Evolutionary conservation across 257 asterid species (phyloP).

Genomic region (Solanum phureja): DNA sequence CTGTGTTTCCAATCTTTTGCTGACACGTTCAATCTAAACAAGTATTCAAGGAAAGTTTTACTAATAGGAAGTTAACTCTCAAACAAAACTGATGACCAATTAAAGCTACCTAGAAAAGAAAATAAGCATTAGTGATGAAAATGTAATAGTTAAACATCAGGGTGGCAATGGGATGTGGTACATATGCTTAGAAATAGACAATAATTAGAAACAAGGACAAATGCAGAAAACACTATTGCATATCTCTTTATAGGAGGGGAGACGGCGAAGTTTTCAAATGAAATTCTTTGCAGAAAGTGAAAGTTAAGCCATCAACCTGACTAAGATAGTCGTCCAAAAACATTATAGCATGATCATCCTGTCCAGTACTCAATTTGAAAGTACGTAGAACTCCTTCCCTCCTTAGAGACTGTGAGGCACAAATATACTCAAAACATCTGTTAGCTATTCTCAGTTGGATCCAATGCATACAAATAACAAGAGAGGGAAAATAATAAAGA

Average conservation of each 20-base stretch:
- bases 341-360: conserved; percentile 94
- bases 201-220: neutral
- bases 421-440: neutral
- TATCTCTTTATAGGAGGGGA: neutral
- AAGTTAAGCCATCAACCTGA: conserved; percentile 44
- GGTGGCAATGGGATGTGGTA: neutral
- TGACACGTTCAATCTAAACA: conserved; percentile 57
- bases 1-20: conserved; percentile 55
- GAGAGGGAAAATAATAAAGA: neutral
- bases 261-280: neutral
- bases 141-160: neutral
- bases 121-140: neutral
- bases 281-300: neutral
- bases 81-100: neutral
- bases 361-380: conserved; percentile 86
- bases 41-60: neutral
- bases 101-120: neutral
- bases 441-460: neutral
- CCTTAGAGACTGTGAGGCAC: conserved; percentile 46
- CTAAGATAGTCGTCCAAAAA: conserved; percentile 64
- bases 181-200: neutral
- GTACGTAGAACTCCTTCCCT: conserved; percentile 63
- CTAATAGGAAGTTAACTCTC: neutral
- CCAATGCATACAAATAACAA: neutral
- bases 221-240: neutral